Evolutionary conservation across 2,329 filamentous ascomycete genomes (phyloP).

Genomic region (Fusarium sp.): DNA sequence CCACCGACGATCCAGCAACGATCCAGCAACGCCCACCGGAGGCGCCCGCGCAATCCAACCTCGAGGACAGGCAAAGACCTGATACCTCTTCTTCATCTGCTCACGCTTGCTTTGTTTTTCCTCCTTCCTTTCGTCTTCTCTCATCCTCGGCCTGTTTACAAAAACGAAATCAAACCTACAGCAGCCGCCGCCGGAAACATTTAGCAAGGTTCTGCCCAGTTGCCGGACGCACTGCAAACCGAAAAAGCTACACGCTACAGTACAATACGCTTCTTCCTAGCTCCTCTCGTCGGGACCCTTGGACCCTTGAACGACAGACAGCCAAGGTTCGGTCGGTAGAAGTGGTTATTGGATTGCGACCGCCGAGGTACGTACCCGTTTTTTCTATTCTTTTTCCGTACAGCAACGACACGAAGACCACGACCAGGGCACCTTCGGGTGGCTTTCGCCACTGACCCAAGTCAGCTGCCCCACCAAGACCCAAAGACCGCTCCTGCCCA

Average conservation of each 20-base stretch:
- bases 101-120: neutral
- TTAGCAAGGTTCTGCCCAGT: constrained; percentile 10
- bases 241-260: constrained; percentile 15
- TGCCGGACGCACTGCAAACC: constrained; percentile 12
- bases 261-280: constrained; percentile 22
- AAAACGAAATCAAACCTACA: constrained; percentile 2
- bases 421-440: constrained; percentile 35
- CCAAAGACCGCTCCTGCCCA: constrained; percentile 33
- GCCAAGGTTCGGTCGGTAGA: constrained; percentile 11
- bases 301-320: constrained; percentile 34
- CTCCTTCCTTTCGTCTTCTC: neutral
- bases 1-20: constrained; percentile 40
- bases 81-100: constrained; percentile 3
- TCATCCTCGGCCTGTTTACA: constrained; percentile 7
- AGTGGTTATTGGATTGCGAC: constrained; percentile 18
- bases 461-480: constrained; percentile 51
- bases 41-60: constrained; percentile 34
- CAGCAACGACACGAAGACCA: constrained; percentile 9
- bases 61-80: constrained; percentile 19
- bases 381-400: constrained; percentile 30
- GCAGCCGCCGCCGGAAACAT: constrained; percentile 1
- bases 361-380: constrained; percentile 21
- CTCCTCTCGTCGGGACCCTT: constrained; percentile 34
- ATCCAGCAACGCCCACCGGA: constrained; percentile 38
- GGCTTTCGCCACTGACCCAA: constrained; percentile 49